phyloP scores from a whole-genome alignment of 176 grass and related monocot genomes.

The Poa annua region DNA sequence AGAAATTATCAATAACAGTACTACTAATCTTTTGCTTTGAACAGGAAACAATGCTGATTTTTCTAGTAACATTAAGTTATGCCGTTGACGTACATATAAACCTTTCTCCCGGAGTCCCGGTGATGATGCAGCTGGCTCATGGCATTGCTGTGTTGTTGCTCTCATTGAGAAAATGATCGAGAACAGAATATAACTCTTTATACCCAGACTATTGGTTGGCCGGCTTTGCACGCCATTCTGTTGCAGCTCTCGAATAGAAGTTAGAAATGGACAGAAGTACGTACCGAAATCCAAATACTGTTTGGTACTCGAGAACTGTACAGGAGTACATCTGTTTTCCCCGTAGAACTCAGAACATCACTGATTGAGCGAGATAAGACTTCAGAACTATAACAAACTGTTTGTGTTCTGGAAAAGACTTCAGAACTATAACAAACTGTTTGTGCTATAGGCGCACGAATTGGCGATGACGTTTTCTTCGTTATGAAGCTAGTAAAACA shows the following conservation, averaged over 20 bases:
- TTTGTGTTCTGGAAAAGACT: background rate
- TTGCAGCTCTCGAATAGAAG: too few relatives aligned
- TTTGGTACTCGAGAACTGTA: too few relatives aligned
- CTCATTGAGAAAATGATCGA: slow-evolving; percentile 22
- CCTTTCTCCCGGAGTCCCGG: background rate
- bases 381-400: background rate
- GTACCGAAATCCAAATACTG: too few relatives aligned
- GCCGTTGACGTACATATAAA: too few relatives aligned
- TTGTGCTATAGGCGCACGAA: background rate
- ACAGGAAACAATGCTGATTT: background rate
- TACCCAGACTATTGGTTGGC: too few relatives aligned
- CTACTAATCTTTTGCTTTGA: background rate
- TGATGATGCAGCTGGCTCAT: background rate
- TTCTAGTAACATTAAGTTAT: too few relatives aligned
- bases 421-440: background rate
- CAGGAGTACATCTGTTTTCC: too few relatives aligned
- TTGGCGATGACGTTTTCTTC: background rate
- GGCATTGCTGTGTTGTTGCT: background rate
- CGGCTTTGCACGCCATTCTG: too few relatives aligned
- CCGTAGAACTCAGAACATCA: background rate
- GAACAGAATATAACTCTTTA: background rate
- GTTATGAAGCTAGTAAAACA: background rate
- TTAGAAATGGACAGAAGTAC: too few relatives aligned
- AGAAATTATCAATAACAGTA: background rate
- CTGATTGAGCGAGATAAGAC: background rate